These are phyloP conservation scores for Gonapodya prolifera DNA, from an alignment of 192 early-diverging fungal species.

Conservation along the genomic window DNA sequence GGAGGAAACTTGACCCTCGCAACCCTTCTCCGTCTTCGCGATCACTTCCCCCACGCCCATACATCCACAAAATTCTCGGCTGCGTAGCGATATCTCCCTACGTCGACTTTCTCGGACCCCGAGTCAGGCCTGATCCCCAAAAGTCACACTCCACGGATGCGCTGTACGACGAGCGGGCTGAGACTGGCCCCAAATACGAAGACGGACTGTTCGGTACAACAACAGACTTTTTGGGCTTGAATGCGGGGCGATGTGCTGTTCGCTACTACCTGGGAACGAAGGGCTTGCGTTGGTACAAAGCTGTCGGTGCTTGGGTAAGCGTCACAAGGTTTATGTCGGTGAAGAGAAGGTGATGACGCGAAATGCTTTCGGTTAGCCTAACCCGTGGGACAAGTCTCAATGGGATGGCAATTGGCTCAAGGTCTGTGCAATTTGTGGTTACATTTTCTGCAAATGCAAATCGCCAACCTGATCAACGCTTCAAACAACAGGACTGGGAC, in stretches of 20 bases:
- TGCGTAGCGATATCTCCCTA: neutral
- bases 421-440: too few relatives aligned
- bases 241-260: neutral
- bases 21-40: neutral
- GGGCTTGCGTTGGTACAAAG: neutral
- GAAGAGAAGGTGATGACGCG: too few relatives aligned
- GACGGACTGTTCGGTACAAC: neutral
- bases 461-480: too few relatives aligned
- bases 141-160: neutral
- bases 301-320: neutral
- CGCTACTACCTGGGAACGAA: neutral
- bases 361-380: too few relatives aligned
- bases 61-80: neutral
- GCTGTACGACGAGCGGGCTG: neutral
- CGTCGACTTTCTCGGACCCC: neutral
- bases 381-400: neutral
- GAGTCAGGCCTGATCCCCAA: too few relatives aligned
- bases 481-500: too few relatives aligned
- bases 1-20: neutral
- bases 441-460: too few relatives aligned
- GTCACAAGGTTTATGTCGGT: neutral
- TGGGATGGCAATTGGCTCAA: neutral
- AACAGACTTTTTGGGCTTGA: neutral
- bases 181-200: too few relatives aligned
- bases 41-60: neutral